A percentile compares a stretch with the other conserved stretches of the same genome.
phyloP scores from a whole-genome alignment of 441 rosid species.

The Gossypium schwendimanii region DNA sequence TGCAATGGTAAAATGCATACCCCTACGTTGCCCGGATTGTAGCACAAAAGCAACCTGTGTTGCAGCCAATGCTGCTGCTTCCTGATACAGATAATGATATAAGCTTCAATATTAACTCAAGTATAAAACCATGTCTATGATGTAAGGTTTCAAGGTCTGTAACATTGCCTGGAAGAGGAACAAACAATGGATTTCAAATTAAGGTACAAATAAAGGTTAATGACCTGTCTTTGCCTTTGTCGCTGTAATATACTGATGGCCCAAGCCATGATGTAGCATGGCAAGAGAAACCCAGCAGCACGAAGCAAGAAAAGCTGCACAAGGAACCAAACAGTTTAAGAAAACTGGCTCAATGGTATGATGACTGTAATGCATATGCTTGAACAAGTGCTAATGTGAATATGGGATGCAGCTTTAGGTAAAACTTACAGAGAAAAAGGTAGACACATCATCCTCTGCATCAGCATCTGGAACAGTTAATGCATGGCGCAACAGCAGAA shows the following conservation, averaged over 20 bases:
- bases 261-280: conserved; percentile 99
- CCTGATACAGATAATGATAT: conserved; percentile 38
- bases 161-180: neutral
- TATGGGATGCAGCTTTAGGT: neutral
- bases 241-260: conserved; percentile 86
- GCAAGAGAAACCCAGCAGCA: conserved; percentile 91
- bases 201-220: conserved; percentile 9
- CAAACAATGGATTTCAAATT: neutral
- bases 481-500: conserved; percentile 73
- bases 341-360: neutral
- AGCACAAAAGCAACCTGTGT: conserved; percentile 83
- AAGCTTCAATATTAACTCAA: conserved; percentile 3
- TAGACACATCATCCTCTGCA: conserved; percentile 62
- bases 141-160: neutral
- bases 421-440: conserved; percentile 67
- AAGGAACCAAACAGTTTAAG: conserved; percentile 1
- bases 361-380: neutral
- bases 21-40: conserved; percentile 67
- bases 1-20: conserved; percentile 72
- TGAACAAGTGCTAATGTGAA: neutral
- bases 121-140: neutral
- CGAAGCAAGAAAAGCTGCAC: conserved; percentile 67
- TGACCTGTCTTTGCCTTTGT: conserved; percentile 81
- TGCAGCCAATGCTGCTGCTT: conserved; percentile 80
- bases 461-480: conserved; percentile 55